These are phyloP conservation scores for Coemansia sp. DNA, from an alignment of 192 early-diverging fungal species.

Conservation along the genomic window DNA sequence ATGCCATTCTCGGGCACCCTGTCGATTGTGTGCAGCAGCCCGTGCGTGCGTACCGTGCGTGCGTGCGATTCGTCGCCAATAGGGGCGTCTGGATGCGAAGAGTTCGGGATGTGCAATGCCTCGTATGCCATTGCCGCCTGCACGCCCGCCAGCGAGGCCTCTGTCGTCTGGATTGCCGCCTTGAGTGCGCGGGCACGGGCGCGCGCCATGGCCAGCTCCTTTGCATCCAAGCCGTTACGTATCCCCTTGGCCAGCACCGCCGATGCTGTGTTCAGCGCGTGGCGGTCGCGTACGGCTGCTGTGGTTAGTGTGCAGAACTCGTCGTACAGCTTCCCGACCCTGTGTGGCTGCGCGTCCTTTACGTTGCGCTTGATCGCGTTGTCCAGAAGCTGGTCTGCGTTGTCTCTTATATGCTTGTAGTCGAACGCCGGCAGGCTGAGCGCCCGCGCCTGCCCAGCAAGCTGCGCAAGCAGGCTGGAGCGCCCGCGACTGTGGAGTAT, in stretches of 20 bases:
- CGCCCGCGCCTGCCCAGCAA: conserved; percentile 10
- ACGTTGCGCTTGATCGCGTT: conserved; percentile 64
- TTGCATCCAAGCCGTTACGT: background rate
- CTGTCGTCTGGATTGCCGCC: conserved; percentile 57
- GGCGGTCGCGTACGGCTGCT: conserved; percentile 39
- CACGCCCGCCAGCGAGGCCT: conserved; percentile 51
- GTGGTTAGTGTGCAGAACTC: conserved; percentile 31
- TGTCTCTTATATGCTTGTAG: conserved; percentile 65
- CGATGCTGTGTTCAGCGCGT: conserved; percentile 54
- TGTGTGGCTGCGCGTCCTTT: conserved; percentile 46
- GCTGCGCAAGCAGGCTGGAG: no score
- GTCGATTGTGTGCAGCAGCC: conserved; percentile 27
- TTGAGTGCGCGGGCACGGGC: conserved; percentile 63
- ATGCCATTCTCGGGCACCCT: conserved; percentile 22
- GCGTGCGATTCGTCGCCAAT: conserved; percentile 77
- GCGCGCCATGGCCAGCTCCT: conserved; percentile 5
- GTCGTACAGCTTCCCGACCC: conserved; percentile 58
- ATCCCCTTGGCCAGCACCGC: conserved; percentile 34
- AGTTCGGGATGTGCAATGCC: conserved; percentile 78
- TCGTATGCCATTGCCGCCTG: conserved; percentile 63
- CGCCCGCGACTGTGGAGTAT: background rate
- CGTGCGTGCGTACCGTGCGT: conserved; percentile 53
- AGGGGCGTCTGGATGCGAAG: conserved; percentile 71
- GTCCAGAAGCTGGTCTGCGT: conserved; percentile 41
- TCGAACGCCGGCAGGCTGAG: conserved; percentile 51